Percentiles rank a stretch among this genome's conserved stretches.
Conservation (phyloP, 768 basidiomycete species). For the Xerocomus potaroensis region DNA sequence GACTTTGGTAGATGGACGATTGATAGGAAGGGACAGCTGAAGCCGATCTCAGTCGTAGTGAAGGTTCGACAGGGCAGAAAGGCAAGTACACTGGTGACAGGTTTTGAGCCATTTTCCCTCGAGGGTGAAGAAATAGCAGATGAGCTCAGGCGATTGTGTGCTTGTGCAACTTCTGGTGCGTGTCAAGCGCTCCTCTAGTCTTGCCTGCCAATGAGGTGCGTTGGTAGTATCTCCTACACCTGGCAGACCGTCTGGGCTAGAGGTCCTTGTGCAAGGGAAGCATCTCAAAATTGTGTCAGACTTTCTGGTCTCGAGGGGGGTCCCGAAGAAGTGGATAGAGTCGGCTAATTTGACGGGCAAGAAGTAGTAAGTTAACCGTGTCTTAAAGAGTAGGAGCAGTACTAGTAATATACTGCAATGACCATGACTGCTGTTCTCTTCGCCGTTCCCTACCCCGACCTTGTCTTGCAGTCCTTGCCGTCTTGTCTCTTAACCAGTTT, state of each 20-base stretch:
- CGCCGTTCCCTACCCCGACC: constrained; percentile 19
- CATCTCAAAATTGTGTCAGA: constrained; percentile 65
- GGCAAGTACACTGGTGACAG: constrained; percentile 69
- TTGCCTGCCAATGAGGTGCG: no score
- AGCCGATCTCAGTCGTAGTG: constrained; percentile 62
- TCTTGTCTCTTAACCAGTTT: constrained; percentile 48
- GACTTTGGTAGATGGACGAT: background rate
- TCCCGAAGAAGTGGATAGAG: constrained; percentile 82
- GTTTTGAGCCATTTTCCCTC: constrained; percentile 74
- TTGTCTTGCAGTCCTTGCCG: constrained; percentile 15
- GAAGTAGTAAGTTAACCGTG: constrained; percentile 34
- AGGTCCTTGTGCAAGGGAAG: constrained; percentile 85
- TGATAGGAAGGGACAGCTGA: constrained; percentile 69
- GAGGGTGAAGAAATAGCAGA: constrained; percentile 72
- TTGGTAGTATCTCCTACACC: constrained; percentile 54
- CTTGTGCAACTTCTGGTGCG: constrained; percentile 73
- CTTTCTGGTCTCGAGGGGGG: constrained; percentile 61
- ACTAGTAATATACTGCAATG: constrained; percentile 3
- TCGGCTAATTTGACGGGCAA: constrained; percentile 42
- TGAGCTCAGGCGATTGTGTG: constrained; percentile 71
- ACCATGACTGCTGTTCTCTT: constrained; percentile 13
- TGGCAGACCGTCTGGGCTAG: constrained; percentile 54
- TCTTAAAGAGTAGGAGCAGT: no score
- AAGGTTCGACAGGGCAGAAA: constrained; percentile 80
- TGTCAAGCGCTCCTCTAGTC: no score